Evolutionary conservation across 1,139 yeast genomes (phyloP), one percentile per base, ranked within the genome.

Genomic region (Lodderomyces metapsilosis): DNA sequence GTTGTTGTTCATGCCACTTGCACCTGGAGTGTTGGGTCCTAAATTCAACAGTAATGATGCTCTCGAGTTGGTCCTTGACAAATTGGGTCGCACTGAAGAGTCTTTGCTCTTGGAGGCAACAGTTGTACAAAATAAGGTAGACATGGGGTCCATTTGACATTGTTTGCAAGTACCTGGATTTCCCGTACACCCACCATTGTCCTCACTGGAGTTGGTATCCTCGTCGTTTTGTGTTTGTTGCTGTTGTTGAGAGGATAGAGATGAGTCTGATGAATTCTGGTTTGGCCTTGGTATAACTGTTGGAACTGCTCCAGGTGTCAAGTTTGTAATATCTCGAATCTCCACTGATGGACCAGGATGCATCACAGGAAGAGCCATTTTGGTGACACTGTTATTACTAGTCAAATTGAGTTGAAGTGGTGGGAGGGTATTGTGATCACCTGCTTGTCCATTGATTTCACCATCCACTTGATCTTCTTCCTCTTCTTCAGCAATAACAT

Each of bases 141-240:
- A 84, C 89, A 88, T 82, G 33, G 96, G 96, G 59, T 88, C 96
- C 44, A 71, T 61, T 55, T 84, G 94, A 62, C 97, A 89, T 62
- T 85, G 94, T 16, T 67, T 64, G 60, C 97, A 89, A 6, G 89
- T 81, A 5, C 96, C 96, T 12, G 96, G 96, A 53, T 85, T 80
- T 0, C 95, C 95, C 0, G 92, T 84, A 60, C 95, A 87, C n/a
- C 80, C 84, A 10, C 18, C 32, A 15, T 11, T 8, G 3, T 54
- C 50, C 11, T 52, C 51, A 20, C 35, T 38, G 5, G 32, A 15
- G 18, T 28, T 28, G 32, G n/a, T 18, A 15, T 15, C 18, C 23
- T 41, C 43, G 8, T 31, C 27, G 3, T 9, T 27, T 40, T 20
- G 42, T 13, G n/a, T 22, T 42, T 12, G 49, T 34, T 10, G 38